Evolutionary conservation across 768 basidiomycete species (phyloP), one percentile per base, ranked within the genome.

Genomic region (Rhodotorula kratochvilovae): DNA sequence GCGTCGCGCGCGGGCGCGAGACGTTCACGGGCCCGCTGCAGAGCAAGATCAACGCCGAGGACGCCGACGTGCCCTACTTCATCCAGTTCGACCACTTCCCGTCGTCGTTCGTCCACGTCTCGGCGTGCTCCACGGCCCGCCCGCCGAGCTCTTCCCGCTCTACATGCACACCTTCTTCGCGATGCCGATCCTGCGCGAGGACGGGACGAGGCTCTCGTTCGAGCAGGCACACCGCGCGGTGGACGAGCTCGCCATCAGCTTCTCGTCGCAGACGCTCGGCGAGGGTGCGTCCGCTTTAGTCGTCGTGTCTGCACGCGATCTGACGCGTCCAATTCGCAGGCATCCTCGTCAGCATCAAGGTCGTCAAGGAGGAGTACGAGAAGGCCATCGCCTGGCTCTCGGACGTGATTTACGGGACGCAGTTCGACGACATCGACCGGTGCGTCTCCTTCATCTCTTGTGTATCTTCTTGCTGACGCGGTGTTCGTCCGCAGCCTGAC

Each of bases 61-160:
- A 88, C 5, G 78, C 83, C 4, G 79, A 84, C 3, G 78, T 93
- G 51, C 87, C 94, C 3, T 93, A 92, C 83, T 95, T 94, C 79
- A 86, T 94, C 23, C 89, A 95, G 77, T 99, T 92, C 77, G 90
- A 95, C 76, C 90, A 75, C 46, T 61, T 61, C 31, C 13, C 94
- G 89, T 97, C 94, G 16, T 91, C 93, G 77, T 98, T 99, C 79
- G 87, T 96, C 68, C 85, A 87, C 13, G 82, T 98, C 35, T 85
- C 89, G 72, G 89, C 86, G 11, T 85, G 72, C 86, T 96, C 73
- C 92, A 93, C 11, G 82, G 95, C 25, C 85, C 85, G n/a, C 85
- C 85, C 39, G 80, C 95, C 15, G 89, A 94, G 0, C 89, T 80
- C 81, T 87, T 81, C 57, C 86, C 86, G 36, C 84, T 88, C 16